Evolutionary conservation across 371 early-diverging fungal species (phyloP), one percentile per base, ranked within the genome.

Genomic region (Smittium culicis): DNA sequence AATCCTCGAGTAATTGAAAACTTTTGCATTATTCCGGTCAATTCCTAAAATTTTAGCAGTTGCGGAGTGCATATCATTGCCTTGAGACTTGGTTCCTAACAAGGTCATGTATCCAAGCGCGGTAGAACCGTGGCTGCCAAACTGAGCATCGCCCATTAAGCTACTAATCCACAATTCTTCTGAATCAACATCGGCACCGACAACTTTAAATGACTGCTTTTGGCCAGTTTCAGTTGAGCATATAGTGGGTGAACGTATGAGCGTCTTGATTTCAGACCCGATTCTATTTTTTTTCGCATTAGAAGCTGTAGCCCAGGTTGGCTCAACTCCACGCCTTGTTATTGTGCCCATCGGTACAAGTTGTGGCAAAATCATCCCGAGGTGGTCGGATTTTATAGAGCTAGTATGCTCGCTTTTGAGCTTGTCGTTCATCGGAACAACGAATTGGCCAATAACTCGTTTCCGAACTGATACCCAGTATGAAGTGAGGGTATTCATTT

Each of bases 141-240:
- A 92, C 77, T 95, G 94, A 3, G 94, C 82, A 76, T 96, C 98
- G 27, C 96, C 96, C 69, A 98, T 84, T 16, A 96, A 72, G 73
- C 90, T 88, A 1, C 94, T 86, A 66, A 98, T 95, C 98, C 98
- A 98, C 24, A 98, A 81, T 77, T 98, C 98, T 72, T 98, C 91
- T 0, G 90, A 89, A 70, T 98, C 98, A 0, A 98, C 98, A 76
- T 98, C 98, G 0, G 98, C 98, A 1, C 98, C 98, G 1, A 96
- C 87, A 73, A 98, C 83, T 33, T 63, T 63, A 45, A 45, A 45
- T 5, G 20, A 5, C 20, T 45, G 45, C 45, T 45, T 45, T 45
- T 45, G 5, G 45, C 45, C 45, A 11, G 45, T 11, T n/a, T n/a
- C n/a, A 45, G 11, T 11, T 60, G 81, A 82, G 73, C 89, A 89